Base-by-base conservation (phyloP, 768 basidiomycete species). In the Tulasnella sp. region DNA sequence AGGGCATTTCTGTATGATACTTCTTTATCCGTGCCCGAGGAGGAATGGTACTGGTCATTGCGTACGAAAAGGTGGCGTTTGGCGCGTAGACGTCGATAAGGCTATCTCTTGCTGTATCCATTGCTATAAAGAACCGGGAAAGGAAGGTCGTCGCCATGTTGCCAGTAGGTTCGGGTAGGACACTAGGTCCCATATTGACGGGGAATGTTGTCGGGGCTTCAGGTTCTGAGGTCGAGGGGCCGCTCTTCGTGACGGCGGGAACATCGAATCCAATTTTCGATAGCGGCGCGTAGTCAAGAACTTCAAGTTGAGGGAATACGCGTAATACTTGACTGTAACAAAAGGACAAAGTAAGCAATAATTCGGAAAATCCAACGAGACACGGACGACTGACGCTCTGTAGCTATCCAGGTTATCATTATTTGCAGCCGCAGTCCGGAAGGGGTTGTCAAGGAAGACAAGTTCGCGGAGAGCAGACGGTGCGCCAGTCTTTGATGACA, bases 11-110 rank as follows among this genome's bases (percentile, higher is more conserved):
- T 37, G 71, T 73, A 60, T 86, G 82, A 61, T 81, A 74, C 19
- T 82, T 83, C 66, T 83, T 77, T 43, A 86, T 73, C 45, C 86
- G 77, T 0, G 88, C 86, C 14, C 92, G 84, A 6, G 75, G 67
- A 3, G 88, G 88, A 60, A 93, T 85, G 5, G 78, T 67, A 1
- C 92, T 93, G 67, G 92, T 93, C 63, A 80, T 79, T 17, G 84
- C 85, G 67, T 83, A 86, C 0, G 92, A 96, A 67, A 97, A 92
- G 6, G 91, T 93, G n/a, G 93, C 86, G 9, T 77, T 71, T 0
- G 86, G 80, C 59, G 86, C 79, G 67, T 98, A 99, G 17, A 77
- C 88, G 43, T 83, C 74, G 14, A 78, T 65, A 5, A 97, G 75
- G 0, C 74, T 70, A 0, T 75, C 69, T 15, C 94, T 81, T 61